A percentile compares a stretch with the other conserved stretches of the same genome.
Evolutionary conservation across 1,284 basidiomycete genomes (phyloP).

Genomic region (Rhodotorula glutinis): DNA sequence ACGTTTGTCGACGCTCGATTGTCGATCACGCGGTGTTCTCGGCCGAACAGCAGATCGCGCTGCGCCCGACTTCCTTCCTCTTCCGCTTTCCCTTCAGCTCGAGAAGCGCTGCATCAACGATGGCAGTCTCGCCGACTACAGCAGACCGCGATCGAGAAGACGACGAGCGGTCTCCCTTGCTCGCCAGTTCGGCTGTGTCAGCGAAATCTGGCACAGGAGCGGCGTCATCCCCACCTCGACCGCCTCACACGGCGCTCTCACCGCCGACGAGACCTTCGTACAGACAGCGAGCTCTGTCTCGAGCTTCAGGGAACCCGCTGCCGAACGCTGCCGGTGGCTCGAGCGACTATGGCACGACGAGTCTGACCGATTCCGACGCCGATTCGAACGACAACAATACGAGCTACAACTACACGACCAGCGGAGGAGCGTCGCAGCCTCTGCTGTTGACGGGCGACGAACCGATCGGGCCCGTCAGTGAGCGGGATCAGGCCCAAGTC

Average conservation of each 20-base stretch:
- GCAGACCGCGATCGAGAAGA: background rate
- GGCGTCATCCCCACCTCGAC: background rate
- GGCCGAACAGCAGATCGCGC: too few relatives aligned
- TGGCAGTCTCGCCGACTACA: background rate
- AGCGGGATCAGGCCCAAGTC: background rate
- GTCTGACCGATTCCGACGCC: too few relatives aligned
- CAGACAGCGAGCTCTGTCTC: constrained; percentile 32
- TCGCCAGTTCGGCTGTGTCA: background rate
- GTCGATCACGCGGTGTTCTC: too few relatives aligned
- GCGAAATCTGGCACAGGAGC: too few relatives aligned
- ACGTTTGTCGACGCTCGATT: too few relatives aligned
- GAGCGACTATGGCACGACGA: background rate
- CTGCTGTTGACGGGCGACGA: background rate
- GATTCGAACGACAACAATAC: too few relatives aligned
- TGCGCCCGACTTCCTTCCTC: too few relatives aligned
- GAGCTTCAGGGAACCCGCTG: constrained; percentile 25
- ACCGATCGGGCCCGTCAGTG: background rate
- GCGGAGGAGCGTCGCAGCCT: background rate
- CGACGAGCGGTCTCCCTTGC: constrained; percentile 15
- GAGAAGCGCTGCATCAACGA: too few relatives aligned
- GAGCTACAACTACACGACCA: background rate
- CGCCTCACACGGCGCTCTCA: background rate
- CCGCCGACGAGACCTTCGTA: constrained; percentile 21
- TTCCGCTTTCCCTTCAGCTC: too few relatives aligned
- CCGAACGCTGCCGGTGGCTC: background rate